Evolutionary conservation across 805 yeast genomes (phyloP).

Genomic region (Sungouiella blattae): DNA sequence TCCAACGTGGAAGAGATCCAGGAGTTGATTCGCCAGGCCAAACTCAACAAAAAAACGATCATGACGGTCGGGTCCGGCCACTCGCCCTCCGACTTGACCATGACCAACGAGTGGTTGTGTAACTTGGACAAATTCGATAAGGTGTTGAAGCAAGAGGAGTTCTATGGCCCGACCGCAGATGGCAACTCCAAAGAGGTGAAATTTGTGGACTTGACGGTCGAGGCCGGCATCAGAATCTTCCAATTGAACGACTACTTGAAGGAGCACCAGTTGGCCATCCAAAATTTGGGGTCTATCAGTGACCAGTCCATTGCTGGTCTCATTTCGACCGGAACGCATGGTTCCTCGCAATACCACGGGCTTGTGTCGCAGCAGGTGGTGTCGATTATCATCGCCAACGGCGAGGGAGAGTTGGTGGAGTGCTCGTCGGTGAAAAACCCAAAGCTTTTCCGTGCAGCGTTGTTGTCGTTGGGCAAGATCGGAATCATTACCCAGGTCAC

Average conservation of each 20-base stretch:
- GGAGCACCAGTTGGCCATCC: constrained; percentile 68
- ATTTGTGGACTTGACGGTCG: constrained; percentile 88
- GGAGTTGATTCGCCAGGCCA: constrained; percentile 64
- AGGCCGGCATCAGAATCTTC: constrained; percentile 82
- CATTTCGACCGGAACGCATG: constrained; percentile 95
- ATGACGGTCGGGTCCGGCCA: constrained; percentile 92
- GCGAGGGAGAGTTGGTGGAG: constrained; percentile 66
- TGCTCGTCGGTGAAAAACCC: constrained; percentile 64
- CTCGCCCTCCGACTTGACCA: constrained; percentile 87
- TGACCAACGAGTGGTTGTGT: constrained; percentile 84
- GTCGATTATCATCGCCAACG: constrained; percentile 67
- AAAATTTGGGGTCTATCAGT: constrained; percentile 88
- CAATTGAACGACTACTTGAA: constrained; percentile 69
- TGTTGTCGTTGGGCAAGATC: constrained; percentile 83
- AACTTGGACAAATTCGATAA: constrained; percentile 72
- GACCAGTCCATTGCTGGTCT: constrained; percentile 96
- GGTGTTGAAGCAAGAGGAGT: constrained; percentile 47
- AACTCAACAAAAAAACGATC: constrained; percentile 55
- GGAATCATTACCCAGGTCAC: constrained; percentile 89
- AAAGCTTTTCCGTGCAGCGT: constrained; percentile 73
- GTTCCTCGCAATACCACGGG: constrained; percentile 91
- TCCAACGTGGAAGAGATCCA: constrained; percentile 61
- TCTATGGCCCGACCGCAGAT: constrained; percentile 35
- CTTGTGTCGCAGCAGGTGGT: constrained; percentile 85
- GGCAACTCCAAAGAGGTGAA: constrained; percentile 41